Conservation (phyloP, 306 rosid genomes). For the Hippophae gyantsensis region DNA sequence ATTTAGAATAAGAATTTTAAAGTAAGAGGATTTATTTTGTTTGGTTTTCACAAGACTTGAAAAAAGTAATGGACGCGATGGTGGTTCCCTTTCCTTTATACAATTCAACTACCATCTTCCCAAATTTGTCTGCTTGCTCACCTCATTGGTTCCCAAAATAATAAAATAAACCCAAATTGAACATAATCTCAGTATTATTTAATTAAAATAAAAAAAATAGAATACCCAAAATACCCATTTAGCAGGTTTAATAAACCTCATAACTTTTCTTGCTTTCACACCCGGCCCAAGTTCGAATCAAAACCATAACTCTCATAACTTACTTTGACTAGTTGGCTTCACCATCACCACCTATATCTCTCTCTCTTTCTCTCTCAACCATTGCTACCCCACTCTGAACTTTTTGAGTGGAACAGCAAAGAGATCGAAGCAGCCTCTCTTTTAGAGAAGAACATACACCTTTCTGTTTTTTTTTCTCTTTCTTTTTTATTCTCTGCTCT, state of each 20-base stretch:
- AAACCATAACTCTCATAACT: conserved; percentile 33
- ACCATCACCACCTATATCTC: conserved; percentile 10
- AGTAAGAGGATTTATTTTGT: neutral
- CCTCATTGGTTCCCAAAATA: conserved; percentile 30
- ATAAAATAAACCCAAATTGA: neutral
- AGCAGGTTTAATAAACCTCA: neutral
- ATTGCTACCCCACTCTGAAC: conserved; percentile 54
- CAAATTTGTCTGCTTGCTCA: conserved; percentile 55
- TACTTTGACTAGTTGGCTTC: conserved; percentile 37
- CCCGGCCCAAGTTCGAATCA: conserved; percentile 13
- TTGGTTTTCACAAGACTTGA: conserved; percentile 12
- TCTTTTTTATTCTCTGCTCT: neutral
- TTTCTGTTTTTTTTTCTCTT: neutral
- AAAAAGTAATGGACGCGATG: conserved; percentile 20
- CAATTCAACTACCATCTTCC: conserved; percentile 46
- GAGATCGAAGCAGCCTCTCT: conserved; percentile 32
- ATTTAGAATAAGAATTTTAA: neutral
- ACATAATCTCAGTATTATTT: neutral
- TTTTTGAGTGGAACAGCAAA: conserved; percentile 37
- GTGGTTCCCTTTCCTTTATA: conserved; percentile 31
- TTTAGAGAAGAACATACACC: conserved; percentile 21
- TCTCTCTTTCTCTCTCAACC: conserved; percentile 3
- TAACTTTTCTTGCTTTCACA: conserved; percentile 25
- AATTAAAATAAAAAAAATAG: neutral
- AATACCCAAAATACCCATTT: neutral